A percentile compares a stretch with the other conserved stretches of the same genome.
These are phyloP conservation scores for Chloroidium sp. DNA, from an alignment of 163 green algal genomes.

Conservation along the genomic window DNA sequence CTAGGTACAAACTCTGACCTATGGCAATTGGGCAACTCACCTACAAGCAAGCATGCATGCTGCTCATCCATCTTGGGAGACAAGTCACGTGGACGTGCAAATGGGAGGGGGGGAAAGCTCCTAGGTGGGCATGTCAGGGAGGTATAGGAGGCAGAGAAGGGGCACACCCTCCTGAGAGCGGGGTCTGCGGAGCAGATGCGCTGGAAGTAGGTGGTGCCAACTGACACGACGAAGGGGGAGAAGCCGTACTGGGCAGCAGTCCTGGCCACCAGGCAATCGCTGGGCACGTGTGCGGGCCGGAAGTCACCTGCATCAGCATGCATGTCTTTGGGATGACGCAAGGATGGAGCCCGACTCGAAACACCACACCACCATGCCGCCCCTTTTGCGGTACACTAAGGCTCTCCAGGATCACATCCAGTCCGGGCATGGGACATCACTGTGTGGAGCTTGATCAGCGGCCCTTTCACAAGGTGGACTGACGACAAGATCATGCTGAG, in stretches of 20 bases:
- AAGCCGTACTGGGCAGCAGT: constrained; percentile 17
- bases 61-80: not conserved
- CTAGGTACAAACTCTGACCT: too few species aligned
- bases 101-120: too few species aligned
- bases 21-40: too few species aligned
- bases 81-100: not conserved
- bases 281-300: not conserved
- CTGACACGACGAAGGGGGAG: constrained; percentile 2
- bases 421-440: not conserved
- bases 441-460: not conserved
- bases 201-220: constrained; percentile 20
- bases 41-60: not conserved
- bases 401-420: not conserved
- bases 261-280: constrained; percentile 2
- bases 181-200: constrained; percentile 14
- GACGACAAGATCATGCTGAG: not conserved
- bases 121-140: not conserved
- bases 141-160: constrained; percentile 8
- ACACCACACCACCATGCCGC: too few species aligned
- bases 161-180: not conserved
- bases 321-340: too few species aligned
- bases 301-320: constrained; percentile 7
- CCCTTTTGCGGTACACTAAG: too few species aligned
- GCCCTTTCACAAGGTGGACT: not conserved
- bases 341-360: too few species aligned